A percentile compares a stretch with the other conserved stretches of the same genome.
Evolutionary conservation across 768 basidiomycete genomes (phyloP).

Genomic region (Mycena alexandri): DNA sequence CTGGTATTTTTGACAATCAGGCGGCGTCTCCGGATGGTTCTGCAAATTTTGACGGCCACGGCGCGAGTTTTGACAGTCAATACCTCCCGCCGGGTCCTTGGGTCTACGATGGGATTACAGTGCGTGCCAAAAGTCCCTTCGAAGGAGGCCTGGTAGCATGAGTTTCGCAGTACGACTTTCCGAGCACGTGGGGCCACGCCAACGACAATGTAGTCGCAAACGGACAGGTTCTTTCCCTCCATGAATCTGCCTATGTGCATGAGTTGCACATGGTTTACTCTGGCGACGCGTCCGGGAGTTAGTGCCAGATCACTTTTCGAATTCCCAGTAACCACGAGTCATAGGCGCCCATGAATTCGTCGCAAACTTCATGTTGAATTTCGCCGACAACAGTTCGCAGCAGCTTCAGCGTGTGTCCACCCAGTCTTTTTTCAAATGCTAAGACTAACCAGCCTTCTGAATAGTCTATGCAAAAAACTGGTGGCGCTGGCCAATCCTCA

Average conservation of each 20-base stretch:
- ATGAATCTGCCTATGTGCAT: constrained; percentile 51
- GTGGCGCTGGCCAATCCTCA: constrained; percentile 32
- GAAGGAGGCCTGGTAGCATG: too few species aligned
- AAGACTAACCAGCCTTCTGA: background rate
- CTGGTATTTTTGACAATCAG: constrained; percentile 26
- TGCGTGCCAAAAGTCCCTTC: background rate
- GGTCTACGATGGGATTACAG: constrained; percentile 27
- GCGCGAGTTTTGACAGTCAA: constrained; percentile 33
- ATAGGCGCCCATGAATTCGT: constrained; percentile 26
- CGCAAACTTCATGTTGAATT: constrained; percentile 21
- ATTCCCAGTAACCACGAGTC: background rate
- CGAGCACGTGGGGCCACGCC: constrained; percentile 12
- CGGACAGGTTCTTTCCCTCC: constrained; percentile 54
- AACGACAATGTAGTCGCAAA: constrained; percentile 61
- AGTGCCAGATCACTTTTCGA: constrained; percentile 6
- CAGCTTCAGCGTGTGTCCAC: constrained; percentile 16
- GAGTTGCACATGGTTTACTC: constrained; percentile 63
- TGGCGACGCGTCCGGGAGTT: constrained; percentile 54
- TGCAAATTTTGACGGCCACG: constrained; percentile 25
- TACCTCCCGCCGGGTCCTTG: constrained; percentile 23
- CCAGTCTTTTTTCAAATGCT: background rate
- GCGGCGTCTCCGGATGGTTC: constrained; percentile 28
- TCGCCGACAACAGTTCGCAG: constrained; percentile 27
- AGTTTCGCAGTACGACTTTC: constrained; percentile 19
- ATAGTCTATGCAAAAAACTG: constrained; percentile 31